phyloP scores from a whole-genome alignment of 2,329 filamentous ascomycete genomes.

The Phoma sp. region DNA sequence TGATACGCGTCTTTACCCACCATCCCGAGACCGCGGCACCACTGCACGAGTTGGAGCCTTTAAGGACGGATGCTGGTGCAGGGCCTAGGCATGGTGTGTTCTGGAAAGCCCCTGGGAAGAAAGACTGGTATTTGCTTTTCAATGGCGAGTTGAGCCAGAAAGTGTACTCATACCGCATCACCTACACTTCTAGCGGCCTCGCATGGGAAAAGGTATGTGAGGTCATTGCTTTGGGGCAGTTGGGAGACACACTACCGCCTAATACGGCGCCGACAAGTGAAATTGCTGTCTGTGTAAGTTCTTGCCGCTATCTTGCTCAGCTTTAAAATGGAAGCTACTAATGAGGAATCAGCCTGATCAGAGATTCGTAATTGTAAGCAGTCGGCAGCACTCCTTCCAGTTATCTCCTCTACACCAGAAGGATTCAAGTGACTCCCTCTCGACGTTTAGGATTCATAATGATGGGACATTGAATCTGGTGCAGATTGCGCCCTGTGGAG shows the following conservation, averaged over 20 bases:
- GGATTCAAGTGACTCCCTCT: slow-evolving; percentile 62
- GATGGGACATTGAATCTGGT: slow-evolving; percentile 63
- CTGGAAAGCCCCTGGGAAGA: slow-evolving; percentile 34
- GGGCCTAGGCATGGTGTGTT: slow-evolving; percentile 71
- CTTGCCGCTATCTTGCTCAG: too few species aligned
- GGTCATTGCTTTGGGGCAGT: background rate
- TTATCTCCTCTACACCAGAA: slow-evolving; percentile 39
- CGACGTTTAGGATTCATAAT: slow-evolving; percentile 49
- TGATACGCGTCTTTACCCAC: slow-evolving; percentile 65
- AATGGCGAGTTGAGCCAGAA: slow-evolving; percentile 25
- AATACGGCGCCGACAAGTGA: slow-evolving; percentile 24
- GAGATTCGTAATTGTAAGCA: slow-evolving; percentile 70
- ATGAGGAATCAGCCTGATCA: slow-evolving; percentile 50
- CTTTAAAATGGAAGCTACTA: too few species aligned
- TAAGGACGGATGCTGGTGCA: slow-evolving; percentile 58
- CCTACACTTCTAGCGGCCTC: slow-evolving; percentile 7
- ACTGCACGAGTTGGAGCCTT: slow-evolving; percentile 54
- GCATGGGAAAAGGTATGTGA: slow-evolving; percentile 11
- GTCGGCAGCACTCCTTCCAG: slow-evolving; percentile 67
- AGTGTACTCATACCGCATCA: slow-evolving; percentile 21
- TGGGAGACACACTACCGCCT: slow-evolving; percentile 6
- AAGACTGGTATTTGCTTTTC: slow-evolving; percentile 14
- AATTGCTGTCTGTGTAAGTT: slow-evolving; percentile 21
- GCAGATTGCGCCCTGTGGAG: slow-evolving; percentile 68
- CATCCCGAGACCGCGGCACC: slow-evolving; percentile 50